phyloP scores from a whole-genome alignment of 768 basidiomycete genomes.

The Tylopilus plumbeoviolaceoides region DNA sequence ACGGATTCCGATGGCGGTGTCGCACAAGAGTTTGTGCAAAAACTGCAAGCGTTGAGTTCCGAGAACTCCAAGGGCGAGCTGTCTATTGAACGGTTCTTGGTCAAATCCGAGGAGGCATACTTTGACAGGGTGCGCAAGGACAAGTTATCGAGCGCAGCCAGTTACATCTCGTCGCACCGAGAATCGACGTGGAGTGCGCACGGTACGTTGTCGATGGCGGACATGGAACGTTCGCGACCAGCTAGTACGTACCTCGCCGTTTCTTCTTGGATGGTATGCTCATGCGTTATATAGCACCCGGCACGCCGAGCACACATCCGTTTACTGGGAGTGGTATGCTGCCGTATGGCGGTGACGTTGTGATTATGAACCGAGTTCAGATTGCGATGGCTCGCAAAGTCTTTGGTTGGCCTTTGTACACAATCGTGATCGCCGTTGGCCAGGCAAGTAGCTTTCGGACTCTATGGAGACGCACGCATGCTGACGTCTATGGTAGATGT shows the following conservation, averaged over 20 bases:
- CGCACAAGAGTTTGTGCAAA: conserved; percentile 83
- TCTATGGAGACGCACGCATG: not conserved
- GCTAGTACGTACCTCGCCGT: conserved; percentile 49
- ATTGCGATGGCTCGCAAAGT: conserved; percentile 79
- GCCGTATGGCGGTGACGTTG: conserved; percentile 53
- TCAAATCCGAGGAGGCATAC: conserved; percentile 91
- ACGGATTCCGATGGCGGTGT: conserved; percentile 93
- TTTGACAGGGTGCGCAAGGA: conserved; percentile 88
- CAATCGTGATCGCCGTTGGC: conserved; percentile 81
- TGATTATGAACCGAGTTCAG: conserved; percentile 81
- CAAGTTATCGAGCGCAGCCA: conserved; percentile 78
- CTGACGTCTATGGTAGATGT: conserved; percentile 47
- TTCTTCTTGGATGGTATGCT: conserved; percentile 16
- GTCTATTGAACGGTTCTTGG: conserved; percentile 87
- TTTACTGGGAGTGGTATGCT: conserved; percentile 46
- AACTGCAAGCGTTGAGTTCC: conserved; percentile 68
- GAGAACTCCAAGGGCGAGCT: conserved; percentile 90
- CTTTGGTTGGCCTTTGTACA: conserved; percentile 87
- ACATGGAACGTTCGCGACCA: conserved; percentile 61
- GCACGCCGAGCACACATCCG: conserved; percentile 49
- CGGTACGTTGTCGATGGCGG: conserved; percentile 34
- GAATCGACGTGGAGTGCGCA: conserved; percentile 82
- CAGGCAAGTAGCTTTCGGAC: conserved; percentile 45
- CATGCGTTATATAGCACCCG: conserved; percentile 25
- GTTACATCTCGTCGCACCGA: conserved; percentile 70